These are phyloP conservation scores for Lippia alba DNA, from an alignment of 305 asterid genomes.

Conservation along the genomic window DNA sequence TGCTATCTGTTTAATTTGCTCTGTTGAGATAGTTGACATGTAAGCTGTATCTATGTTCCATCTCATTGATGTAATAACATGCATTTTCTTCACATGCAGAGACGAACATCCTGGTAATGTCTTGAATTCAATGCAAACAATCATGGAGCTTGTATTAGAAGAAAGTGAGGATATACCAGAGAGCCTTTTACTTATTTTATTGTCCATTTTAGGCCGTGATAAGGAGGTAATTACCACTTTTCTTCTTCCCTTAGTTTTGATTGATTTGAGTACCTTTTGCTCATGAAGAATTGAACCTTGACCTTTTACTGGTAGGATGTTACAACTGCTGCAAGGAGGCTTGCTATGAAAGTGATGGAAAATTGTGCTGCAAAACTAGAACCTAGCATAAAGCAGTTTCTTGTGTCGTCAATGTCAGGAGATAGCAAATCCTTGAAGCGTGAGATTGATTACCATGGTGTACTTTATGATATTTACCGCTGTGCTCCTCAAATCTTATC, in stretches of 20 bases:
- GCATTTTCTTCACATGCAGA: constrained; percentile 50
- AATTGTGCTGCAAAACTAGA: constrained; percentile 86
- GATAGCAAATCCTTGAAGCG: constrained; percentile 60
- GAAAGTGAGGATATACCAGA: constrained; percentile 93
- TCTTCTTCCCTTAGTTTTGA: constrained; percentile 19
- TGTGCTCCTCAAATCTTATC: constrained; percentile 86
- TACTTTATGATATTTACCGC: constrained; percentile 77
- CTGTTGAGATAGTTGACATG: constrained; percentile 7
- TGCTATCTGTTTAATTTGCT: constrained; percentile 25
- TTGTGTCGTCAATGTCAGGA: constrained; percentile 87
- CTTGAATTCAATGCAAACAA: constrained; percentile 87
- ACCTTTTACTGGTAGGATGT: constrained; percentile 59
- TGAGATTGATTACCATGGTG: constrained; percentile 75
- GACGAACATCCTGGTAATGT: constrained; percentile 93
- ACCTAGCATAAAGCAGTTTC: constrained; percentile 84
- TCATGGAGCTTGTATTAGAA: constrained; percentile 88
- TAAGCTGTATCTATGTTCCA: constrained; percentile 26
- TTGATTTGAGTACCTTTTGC: constrained; percentile 29
- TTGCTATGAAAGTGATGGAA: constrained; percentile 85
- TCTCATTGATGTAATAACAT: constrained; percentile 30
- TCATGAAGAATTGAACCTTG: constrained; percentile 29
- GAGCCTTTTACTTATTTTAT: constrained; percentile 66
- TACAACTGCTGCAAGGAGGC: constrained; percentile 73
- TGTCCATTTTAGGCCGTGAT: constrained; percentile 86
- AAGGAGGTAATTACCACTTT: constrained; percentile 54